Evolutionary conservation across 768 basidiomycete species (phyloP), one percentile per base, ranked within the genome.

Genomic region (Gymnopilus dilepis): DNA sequence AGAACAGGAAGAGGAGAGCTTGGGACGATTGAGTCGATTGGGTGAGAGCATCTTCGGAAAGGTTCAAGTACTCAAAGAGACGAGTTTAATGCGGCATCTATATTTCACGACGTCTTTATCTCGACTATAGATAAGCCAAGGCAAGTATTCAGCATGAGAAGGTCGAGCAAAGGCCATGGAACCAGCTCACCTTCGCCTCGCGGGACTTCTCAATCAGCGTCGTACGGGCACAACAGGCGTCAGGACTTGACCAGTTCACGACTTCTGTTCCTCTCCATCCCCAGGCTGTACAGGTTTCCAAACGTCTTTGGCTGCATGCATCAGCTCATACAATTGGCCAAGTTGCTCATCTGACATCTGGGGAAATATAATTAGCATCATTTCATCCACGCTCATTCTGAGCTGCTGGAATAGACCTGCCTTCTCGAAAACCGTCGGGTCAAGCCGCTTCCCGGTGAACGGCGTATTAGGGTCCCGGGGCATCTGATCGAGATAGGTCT

Each of bases 261-360:
- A 67, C 45, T 70, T 56, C n/a, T 63, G 52, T 31, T 60, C 41
- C 24, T 59, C 52, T 65, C 62, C 61, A 30, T 47, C 55, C 31
- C 71, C 71, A 37, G 67, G 58, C 57, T 73, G 62, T 52, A 78
- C 72, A 21, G 87, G 82, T 69, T 89, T 95, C 93, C 92, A 97
- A 31, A 97, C 82, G 63, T 90, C 90, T 70, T 92, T 94, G 0
- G 94, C 89, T 2, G 89, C 92, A 63, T 92, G 89, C 94, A 97
- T 95, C 62, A 99, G 82, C 71, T 98, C 95, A 71, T 97, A 94
- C 41, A 99, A 75, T 74, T 99, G 97, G 0, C 92, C 92, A 4
- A 98, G 79, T 72, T 99, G 97, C 71, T 97, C 94, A 31, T 80
- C 74, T 19, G 94, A 95, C 87, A 96, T 90, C 94, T 95, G 59